A percentile compares a stretch with the other conserved stretches of the same genome.
Conservation (phyloP, 371 early-diverging fungal genomes). For the Mucor racemosus region DNA sequence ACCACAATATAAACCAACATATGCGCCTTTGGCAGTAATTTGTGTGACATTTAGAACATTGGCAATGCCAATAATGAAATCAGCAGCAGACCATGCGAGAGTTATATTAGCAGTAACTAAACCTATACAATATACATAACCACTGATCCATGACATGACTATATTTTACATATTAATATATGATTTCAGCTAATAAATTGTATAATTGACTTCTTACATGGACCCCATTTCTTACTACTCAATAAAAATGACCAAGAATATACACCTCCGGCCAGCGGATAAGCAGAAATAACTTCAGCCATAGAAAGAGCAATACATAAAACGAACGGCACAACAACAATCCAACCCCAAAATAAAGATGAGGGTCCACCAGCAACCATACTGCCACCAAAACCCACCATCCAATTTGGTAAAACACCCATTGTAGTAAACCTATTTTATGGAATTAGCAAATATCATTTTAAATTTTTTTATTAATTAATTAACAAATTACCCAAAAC, state of each 20-base stretch:
- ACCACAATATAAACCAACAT: conserved; percentile 42
- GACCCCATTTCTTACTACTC: conserved; percentile 42
- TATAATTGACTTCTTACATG: conserved; percentile 30
- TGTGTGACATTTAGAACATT: conserved; percentile 25
- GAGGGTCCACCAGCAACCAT: conserved; percentile 44
- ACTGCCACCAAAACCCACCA: conserved; percentile 41
- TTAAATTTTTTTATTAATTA: no score
- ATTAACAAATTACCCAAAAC: conserved; percentile 18
- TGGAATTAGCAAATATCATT: no score
- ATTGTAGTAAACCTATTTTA: conserved; percentile 27
- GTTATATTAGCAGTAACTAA: conserved; percentile 37
- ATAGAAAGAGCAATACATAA: conserved; percentile 41
- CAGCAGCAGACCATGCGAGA: conserved; percentile 37
- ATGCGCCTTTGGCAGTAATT: conserved; percentile 35
- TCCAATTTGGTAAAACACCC: conserved; percentile 44
- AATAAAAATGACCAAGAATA: conserved; percentile 47
- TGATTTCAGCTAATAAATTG: not conserved
- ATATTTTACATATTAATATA: not conserved
- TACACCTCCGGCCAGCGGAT: conserved; percentile 44
- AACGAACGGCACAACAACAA: conserved; percentile 43
- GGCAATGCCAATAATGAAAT: conserved; percentile 35
- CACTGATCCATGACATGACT: conserved; percentile 50
- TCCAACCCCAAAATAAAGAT: conserved; percentile 47
- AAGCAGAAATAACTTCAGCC: conserved; percentile 47
- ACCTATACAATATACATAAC: conserved; percentile 41